Conservation (phyloP, 495 filamentous ascomycete species). For the Talaromyces stipitatus region DNA sequence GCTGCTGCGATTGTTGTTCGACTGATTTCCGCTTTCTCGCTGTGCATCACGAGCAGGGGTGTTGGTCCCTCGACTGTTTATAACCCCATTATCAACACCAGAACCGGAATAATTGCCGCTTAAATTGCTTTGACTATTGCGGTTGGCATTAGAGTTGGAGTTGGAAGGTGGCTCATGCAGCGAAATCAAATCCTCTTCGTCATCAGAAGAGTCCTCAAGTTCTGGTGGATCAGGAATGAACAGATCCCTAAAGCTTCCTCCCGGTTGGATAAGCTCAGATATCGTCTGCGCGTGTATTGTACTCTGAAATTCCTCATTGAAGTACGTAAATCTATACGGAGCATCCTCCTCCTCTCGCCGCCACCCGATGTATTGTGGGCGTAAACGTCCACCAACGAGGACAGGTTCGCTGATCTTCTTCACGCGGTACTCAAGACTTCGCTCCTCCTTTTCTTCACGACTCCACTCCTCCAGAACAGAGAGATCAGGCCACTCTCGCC, state of each 20-base stretch:
- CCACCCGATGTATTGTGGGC: conserved; percentile 75
- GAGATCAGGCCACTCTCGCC: conserved; percentile 61
- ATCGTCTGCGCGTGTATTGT: conserved; percentile 95
- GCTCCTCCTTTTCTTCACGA: conserved; percentile 79
- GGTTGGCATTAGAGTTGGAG: conserved; percentile 10
- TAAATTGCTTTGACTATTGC: conserved; percentile 12
- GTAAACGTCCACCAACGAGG: conserved; percentile 77
- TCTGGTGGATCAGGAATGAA: conserved; percentile 71
- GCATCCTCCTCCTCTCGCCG: conserved; percentile 82
- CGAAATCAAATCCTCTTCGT: conserved; percentile 38
- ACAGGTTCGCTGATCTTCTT: conserved; percentile 93
- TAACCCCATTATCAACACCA: background rate
- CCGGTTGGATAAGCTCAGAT: conserved; percentile 81
- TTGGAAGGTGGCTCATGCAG: conserved; percentile 6
- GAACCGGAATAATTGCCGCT: background rate
- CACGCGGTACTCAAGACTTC: conserved; percentile 75
- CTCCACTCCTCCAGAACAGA: conserved; percentile 84
- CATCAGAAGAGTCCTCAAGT: conserved; percentile 54
- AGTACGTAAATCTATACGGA: conserved; percentile 95
- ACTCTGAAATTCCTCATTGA: conserved; percentile 90
- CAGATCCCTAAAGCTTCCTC: conserved; percentile 72
- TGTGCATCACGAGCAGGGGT: background rate
- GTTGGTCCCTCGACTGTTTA: background rate
- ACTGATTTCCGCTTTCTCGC: background rate
- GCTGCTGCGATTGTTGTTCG: background rate